Conservation (phyloP, 164 flowering plant genomes). For the Magnolia kwangsiensis region DNA sequence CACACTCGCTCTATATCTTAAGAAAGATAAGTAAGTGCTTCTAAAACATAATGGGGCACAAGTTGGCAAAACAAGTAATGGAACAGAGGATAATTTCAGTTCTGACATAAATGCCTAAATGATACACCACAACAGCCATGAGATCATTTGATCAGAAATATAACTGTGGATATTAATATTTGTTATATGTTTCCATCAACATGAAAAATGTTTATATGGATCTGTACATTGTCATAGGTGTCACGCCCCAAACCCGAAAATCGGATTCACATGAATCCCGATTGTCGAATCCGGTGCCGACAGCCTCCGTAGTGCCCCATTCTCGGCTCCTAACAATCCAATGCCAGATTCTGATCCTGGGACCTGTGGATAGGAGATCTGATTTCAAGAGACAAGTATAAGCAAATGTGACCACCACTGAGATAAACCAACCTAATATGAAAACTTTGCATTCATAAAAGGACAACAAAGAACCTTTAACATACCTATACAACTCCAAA, state of each 20-base stretch:
- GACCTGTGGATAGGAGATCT: no score
- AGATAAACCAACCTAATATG: background rate
- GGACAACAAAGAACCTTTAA: background rate
- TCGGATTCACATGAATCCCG: no score
- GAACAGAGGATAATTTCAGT: background rate
- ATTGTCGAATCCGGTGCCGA: no score
- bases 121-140: no score
- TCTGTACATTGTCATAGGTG: background rate
- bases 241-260: no score
- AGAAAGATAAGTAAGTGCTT: slow-evolving; percentile 21
- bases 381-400: background rate
- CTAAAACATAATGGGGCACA: slow-evolving; percentile 31
- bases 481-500: background rate
- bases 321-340: no score
- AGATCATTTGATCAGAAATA: no score
- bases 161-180: no score
- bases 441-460: background rate
- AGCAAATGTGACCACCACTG: background rate
- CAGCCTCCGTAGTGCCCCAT: no score
- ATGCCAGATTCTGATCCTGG: no score
- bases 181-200: background rate
- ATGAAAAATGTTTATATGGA: background rate
- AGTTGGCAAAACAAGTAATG: slow-evolving; percentile 32
- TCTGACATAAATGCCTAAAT: no score
- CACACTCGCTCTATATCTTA: slow-evolving; percentile 76